phyloP scores from a whole-genome alignment of 2,329 filamentous ascomycete genomes.

The Blastomyces parvus region DNA sequence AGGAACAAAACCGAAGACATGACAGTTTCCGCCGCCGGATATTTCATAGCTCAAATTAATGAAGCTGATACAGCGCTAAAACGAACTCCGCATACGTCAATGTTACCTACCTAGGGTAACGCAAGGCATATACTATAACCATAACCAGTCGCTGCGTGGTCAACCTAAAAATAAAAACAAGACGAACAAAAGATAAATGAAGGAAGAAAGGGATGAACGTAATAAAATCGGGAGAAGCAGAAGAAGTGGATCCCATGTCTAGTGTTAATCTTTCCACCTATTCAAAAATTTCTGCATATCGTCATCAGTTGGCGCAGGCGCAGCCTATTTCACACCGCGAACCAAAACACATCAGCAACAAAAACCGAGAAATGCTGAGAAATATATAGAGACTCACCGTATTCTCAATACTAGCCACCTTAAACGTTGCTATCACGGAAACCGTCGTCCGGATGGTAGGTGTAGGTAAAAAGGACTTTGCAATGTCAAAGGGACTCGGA shows the following conservation, averaged over 20 bases:
- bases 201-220: neutral
- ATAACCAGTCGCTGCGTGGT: neutral
- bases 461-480: slow-evolving; percentile 41
- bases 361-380: too few species aligned
- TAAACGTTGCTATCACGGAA: slow-evolving; percentile 38
- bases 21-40: neutral
- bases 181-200: neutral
- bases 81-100: neutral
- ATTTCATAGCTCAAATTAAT: neutral
- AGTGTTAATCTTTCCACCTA: slow-evolving; percentile 48
- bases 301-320: slow-evolving; percentile 43
- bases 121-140: neutral
- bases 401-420: slow-evolving; percentile 47
- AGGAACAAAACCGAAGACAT: neutral
- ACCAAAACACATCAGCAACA: slow-evolving; percentile 1
- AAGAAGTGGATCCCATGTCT: neutral
- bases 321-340: slow-evolving; percentile 35
- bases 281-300: slow-evolving; percentile 51
- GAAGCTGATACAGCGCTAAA: neutral
- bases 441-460: slow-evolving; percentile 43
- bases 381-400: slow-evolving; percentile 40
- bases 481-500: slow-evolving; percentile 46
- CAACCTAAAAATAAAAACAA: neutral
- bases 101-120: neutral
- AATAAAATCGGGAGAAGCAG: neutral